Evolutionary conservation across 345 rosid species (phyloP).

Genomic region (Brassica incana): DNA sequence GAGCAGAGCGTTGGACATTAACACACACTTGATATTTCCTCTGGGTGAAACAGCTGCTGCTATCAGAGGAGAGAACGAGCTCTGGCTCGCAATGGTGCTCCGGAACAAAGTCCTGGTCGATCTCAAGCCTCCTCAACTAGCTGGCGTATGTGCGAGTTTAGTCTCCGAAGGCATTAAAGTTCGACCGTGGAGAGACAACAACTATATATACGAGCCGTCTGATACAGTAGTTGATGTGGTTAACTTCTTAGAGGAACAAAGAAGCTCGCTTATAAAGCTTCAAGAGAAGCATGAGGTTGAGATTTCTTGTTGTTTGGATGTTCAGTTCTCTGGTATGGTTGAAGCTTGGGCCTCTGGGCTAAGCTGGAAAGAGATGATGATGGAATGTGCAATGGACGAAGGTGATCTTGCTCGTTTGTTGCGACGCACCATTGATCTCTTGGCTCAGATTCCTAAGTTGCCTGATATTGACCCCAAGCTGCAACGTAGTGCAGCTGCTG

Average conservation of each 20-base stretch:
- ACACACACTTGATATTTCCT: constrained; percentile 76
- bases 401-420: constrained; percentile 90
- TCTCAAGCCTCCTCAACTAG: constrained; percentile 82
- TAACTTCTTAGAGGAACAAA: constrained; percentile 63
- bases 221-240: constrained; percentile 52
- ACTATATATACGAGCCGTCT: constrained; percentile 73
- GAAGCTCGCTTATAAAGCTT: constrained; percentile 55
- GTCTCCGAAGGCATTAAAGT: constrained; percentile 92
- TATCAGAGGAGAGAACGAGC: constrained; percentile 92
- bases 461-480: constrained; percentile 70
- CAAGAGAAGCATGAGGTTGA: constrained; percentile 84
- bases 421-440: constrained; percentile 74
- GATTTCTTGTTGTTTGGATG: constrained; percentile 70
- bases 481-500: constrained; percentile 64
- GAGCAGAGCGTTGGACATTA: constrained; percentile 73
- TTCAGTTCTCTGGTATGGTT: constrained; percentile 95
- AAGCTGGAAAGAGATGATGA: constrained; percentile 91
- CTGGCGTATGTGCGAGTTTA: constrained; percentile 74
- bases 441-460: constrained; percentile 92
- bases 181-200: constrained; percentile 69
- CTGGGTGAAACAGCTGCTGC: constrained; percentile 97
- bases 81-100: constrained; percentile 91
- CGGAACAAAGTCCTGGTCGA: constrained; percentile 64
- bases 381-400: constrained; percentile 97
- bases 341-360: constrained; percentile 98